Evolutionary conservation across 2,329 filamentous ascomycete genomes (phyloP).

Genomic region (Penicillium olsonii): DNA sequence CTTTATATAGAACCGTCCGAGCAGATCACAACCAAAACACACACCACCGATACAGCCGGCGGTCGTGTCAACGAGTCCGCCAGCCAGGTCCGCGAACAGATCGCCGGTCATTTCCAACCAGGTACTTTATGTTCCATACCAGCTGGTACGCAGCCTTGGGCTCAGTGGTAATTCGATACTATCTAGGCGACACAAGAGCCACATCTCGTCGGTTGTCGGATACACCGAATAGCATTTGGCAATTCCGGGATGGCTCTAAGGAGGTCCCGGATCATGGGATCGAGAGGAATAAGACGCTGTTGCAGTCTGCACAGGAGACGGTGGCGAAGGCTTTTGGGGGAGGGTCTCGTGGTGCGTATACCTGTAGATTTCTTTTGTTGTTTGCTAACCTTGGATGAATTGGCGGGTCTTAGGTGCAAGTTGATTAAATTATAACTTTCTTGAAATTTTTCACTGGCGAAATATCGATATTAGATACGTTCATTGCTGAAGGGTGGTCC

Average conservation of each 20-base stretch:
- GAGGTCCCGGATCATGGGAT: conserved; percentile 6
- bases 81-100: conserved; percentile 18
- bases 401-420: neutral
- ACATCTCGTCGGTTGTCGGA: conserved; percentile 21
- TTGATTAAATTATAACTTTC: no score
- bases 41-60: conserved; percentile 15
- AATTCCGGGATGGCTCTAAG: conserved; percentile 6
- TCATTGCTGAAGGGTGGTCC: no score
- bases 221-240: conserved; percentile 12
- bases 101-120: conserved; percentile 21
- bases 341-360: conserved; percentile 21
- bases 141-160: no score
- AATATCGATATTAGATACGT: no score
- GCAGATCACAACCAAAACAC: conserved; percentile 14
- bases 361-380: neutral
- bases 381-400: no score
- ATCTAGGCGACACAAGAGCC: conserved; percentile 20
- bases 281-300: conserved; percentile 11
- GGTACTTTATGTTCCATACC: conserved; percentile 12
- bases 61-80: conserved; percentile 18
- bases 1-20: conserved; percentile 19
- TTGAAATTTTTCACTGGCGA: no score
- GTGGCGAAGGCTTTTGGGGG: conserved; percentile 31
- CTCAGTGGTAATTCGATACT: neutral
- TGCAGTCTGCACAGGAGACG: conserved; percentile 23